Evolutionary conservation across 371 early-diverging fungal genomes (phyloP), one percentile per base, ranked within the genome.

Genomic region (Actinomucor elegans): DNA sequence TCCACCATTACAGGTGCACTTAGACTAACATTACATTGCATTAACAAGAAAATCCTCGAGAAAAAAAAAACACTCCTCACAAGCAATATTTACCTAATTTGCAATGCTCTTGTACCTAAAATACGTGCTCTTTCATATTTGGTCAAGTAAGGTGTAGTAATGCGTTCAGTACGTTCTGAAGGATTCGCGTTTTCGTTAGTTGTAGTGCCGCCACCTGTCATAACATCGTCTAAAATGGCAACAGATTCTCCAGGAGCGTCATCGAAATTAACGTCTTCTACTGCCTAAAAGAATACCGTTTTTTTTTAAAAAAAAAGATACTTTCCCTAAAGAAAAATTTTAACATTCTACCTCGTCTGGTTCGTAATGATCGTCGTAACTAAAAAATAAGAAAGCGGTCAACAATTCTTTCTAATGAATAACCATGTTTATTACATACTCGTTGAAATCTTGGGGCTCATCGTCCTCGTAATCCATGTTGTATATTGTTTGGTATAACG

Each of bases 1-100:
- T 98, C 97, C 15, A 98, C 94, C 85, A 99, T 86, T 20, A 96
- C 92, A 20, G 98, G 99, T 20, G 99, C 98, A 72, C 94, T 96
- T 89, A 97, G 92, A 76, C 93, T 91, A 67, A 66, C n/a, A 34
- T 44, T 9, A 11, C n/a, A n/a, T n/a, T n/a, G n/a, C n/a, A n/a
- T n/a, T n/a, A n/a, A n/a, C n/a, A n/a, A n/a, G n/a, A n/a, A n/a
- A n/a, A n/a, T n/a, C n/a, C n/a, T n/a, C n/a, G n/a, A n/a, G n/a
- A n/a, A n/a, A n/a, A n/a, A n/a, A n/a, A n/a, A n/a, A n/a, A n/a
- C n/a, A n/a, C n/a, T n/a, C n/a, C n/a, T n/a, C n/a, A n/a, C n/a
- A n/a, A n/a, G n/a, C n/a, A n/a, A n/a, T 17, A 10, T 15, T 52
- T 73, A 85, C 84, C 84, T 86, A 37, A 90, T 80, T 57, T 90